These are phyloP conservation scores for Paratinospora sagittata DNA, from an alignment of 164 flowering plant genomes.

Conservation along the genomic window DNA sequence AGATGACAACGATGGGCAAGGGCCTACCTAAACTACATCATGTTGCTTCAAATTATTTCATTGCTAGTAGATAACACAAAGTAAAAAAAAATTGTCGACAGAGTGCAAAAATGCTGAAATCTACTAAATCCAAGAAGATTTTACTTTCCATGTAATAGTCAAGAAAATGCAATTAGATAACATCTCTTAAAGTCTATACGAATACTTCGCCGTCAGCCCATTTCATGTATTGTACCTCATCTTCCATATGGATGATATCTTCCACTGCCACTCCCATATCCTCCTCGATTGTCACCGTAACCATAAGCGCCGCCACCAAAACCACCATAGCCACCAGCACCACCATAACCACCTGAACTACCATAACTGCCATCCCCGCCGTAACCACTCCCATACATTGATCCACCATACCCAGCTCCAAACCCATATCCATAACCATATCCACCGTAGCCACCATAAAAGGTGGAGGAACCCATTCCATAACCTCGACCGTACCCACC, in stretches of 20 bases:
- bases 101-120: neutral
- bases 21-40: neutral
- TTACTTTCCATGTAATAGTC: neutral
- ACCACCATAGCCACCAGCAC: slow-evolving; percentile 16
- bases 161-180: neutral
- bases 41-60: neutral
- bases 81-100: too few species aligned
- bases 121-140: neutral
- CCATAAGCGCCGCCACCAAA: slow-evolving; percentile 17
- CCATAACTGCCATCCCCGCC: too few species aligned
- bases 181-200: neutral
- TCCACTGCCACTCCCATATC: slow-evolving; percentile 27
- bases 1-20: too few species aligned
- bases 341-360: slow-evolving; percentile 11
- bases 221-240: neutral
- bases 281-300: slow-evolving; percentile 8
- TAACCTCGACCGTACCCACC: slow-evolving; percentile 5
- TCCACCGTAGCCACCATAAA: neutral
- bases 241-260: slow-evolving; percentile 47
- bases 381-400: slow-evolving; percentile 1
- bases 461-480: neutral
- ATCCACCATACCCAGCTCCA: neutral
- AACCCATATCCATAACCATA: neutral
- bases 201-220: neutral
- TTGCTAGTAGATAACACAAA: too few species aligned